These are phyloP conservation scores for Xylariaceae sp. DNA, from an alignment of 2,329 filamentous ascomycete species.

Conservation along the genomic window DNA sequence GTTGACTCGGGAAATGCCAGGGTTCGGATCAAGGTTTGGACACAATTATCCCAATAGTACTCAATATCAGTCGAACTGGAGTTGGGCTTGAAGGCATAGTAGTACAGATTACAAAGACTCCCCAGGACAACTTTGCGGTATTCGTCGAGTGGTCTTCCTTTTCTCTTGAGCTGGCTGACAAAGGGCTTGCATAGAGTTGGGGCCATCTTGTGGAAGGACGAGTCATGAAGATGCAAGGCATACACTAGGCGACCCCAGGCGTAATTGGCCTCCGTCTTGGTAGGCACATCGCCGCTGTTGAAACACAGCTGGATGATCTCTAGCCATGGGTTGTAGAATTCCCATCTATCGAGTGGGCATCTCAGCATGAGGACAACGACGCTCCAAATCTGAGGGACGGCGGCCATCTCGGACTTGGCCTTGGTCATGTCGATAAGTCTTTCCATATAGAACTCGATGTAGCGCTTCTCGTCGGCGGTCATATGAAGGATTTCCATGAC, in stretches of 20 bases:
- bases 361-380: slow-evolving; percentile 75
- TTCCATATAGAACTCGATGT: slow-evolving; percentile 65
- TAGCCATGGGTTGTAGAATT: slow-evolving; percentile 70
- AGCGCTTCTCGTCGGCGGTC: slow-evolving; percentile 56
- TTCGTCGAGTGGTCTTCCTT: slow-evolving; percentile 55
- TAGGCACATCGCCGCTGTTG: slow-evolving; percentile 68
- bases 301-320: slow-evolving; percentile 77
- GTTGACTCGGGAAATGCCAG: slow-evolving; percentile 41
- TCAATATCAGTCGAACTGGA: slow-evolving; percentile 64
- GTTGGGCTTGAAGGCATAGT: slow-evolving; percentile 75
- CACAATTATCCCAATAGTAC: slow-evolving; percentile 71
- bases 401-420: slow-evolving; percentile 54
- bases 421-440: slow-evolving; percentile 67
- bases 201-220: slow-evolving; percentile 53
- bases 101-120: slow-evolving; percentile 75
- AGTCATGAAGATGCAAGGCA: slow-evolving; percentile 61
- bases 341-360: slow-evolving; percentile 64
- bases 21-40: slow-evolving; percentile 59
- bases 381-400: slow-evolving; percentile 87
- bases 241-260: slow-evolving; percentile 87
- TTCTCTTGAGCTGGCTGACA: slow-evolving; percentile 63
- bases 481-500: slow-evolving; percentile 61
- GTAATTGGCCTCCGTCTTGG: slow-evolving; percentile 71
- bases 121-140: slow-evolving; percentile 57
- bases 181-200: slow-evolving; percentile 62